Conservation (phyloP, 768 basidiomycete genomes). For the Rhizopogon rudus region DNA sequence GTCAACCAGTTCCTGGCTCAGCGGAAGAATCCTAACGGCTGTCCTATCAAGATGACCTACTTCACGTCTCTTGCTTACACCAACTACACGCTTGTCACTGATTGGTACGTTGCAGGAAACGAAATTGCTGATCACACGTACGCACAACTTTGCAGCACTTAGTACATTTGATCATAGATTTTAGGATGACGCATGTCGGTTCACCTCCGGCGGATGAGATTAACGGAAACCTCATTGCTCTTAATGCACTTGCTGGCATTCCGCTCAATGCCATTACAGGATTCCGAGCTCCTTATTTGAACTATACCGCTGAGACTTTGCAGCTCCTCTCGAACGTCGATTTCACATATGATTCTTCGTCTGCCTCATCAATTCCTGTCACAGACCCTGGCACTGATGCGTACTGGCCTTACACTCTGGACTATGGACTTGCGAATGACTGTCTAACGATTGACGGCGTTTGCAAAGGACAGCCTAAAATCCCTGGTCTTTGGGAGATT, state of each 20-base stretch:
- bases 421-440: conserved; percentile 75
- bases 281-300: conserved; percentile 76
- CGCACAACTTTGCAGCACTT: conserved; percentile 14
- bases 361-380: conserved; percentile 59
- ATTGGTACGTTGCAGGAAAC: conserved; percentile 79
- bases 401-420: conserved; percentile 81
- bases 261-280: conserved; percentile 59
- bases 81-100: conserved; percentile 72
- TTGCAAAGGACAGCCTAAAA: conserved; percentile 65
- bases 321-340: conserved; percentile 45
- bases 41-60: conserved; percentile 72
- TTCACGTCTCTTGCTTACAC: conserved; percentile 69
- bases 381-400: conserved; percentile 65
- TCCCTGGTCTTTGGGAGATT: conserved; percentile 81
- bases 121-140: conserved; percentile 80
- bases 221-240: conserved; percentile 72
- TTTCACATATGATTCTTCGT: conserved; percentile 71
- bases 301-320: conserved; percentile 60
- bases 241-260: conserved; percentile 76
- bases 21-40: conserved; percentile 74
- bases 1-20: conserved; percentile 73
- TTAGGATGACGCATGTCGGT: conserved; percentile 69
- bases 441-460: conserved; percentile 50
- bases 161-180: neutral
- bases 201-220: conserved; percentile 59